Evolutionary conservation across 2,329 filamentous ascomycete species (phyloP), one percentile per base, ranked within the genome.

Genomic region (Phialocephala sp.): DNA sequence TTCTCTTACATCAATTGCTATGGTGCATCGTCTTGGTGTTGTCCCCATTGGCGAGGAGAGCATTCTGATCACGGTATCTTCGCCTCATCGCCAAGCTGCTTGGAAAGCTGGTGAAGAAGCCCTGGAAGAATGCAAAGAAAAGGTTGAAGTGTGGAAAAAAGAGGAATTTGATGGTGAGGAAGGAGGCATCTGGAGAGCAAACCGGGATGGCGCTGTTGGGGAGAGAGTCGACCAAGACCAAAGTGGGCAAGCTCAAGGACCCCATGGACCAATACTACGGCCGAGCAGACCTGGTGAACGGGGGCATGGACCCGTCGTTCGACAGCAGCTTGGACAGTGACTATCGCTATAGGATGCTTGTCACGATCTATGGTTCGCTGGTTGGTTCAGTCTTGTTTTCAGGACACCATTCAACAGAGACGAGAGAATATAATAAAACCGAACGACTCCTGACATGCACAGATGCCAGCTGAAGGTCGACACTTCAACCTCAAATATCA

Each of bases 1-100:
- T 76, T 79, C 77, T 0, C 84, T 97, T 20, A 85, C 86, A 43
- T 90, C 87, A 8, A 88, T 98, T 65, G 88, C 90, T 59, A 91
- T 98, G 77, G 83, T 91, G 15, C 95, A 98, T 79, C 87, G 94
- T 4, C 83, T 98, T 3, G 95, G 95, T 0, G 84, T 87, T 22
- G 94, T 97, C 18, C 92, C 92, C 2, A 89, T 98, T 63, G 91
- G 89, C n/a, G 92, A 97, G 79, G 94, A 97, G 80, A 97, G 92
- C 76, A 94, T 99, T 67, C 80, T 96, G 63, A 93, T 98, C 72
- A 91, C 92, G 1, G 91, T 97, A 4, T 93, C 91, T 52, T 85
- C 92, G 35, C 88, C 91, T 41, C 95, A 98, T 80, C 84, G 95
- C 8, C 86, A 91, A 72, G 91, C 91, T 15, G 94, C 92, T 5